Conservation (phyloP, 225 moss, liverwort and hornwort species). For the Straminergon stramineum region DNA sequence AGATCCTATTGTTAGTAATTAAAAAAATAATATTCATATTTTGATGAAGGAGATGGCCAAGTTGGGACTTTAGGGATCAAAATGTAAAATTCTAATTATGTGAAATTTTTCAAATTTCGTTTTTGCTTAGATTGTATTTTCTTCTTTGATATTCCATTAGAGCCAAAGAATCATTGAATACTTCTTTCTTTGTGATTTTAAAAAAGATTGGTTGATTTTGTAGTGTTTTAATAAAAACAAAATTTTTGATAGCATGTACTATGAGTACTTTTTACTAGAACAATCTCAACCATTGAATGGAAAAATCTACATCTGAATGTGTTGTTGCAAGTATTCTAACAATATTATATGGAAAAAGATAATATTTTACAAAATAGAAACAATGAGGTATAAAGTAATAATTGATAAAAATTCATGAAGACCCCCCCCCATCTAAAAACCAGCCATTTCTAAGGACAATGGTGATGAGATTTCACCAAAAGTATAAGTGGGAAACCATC, state of each 20-base stretch:
- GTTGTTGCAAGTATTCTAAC: neutral
- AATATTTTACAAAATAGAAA: neutral
- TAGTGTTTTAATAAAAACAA: neutral
- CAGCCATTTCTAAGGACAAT: too few relatives aligned
- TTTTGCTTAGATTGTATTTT: neutral
- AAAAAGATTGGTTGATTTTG: neutral
- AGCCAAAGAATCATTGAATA: neutral
- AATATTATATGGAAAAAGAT: neutral
- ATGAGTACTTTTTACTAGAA: neutral
- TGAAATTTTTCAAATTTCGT: neutral
- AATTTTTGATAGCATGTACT: neutral
- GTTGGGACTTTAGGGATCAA: neutral
- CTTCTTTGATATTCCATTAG: fast-evolving
- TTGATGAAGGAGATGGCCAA: neutral
- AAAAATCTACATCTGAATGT: neutral
- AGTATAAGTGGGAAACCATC: too few relatives aligned
- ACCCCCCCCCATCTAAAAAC: too few relatives aligned
- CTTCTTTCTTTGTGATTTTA: neutral
- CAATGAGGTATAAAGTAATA: neutral
- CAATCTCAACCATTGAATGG: too few relatives aligned
- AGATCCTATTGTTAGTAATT: neutral
- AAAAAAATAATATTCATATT: neutral
- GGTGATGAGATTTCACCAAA: too few relatives aligned
- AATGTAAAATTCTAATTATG: neutral
- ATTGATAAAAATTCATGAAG: neutral